Conservation (phyloP, 2,329 filamentous ascomycete genomes). For the Talaromyces sp. region DNA sequence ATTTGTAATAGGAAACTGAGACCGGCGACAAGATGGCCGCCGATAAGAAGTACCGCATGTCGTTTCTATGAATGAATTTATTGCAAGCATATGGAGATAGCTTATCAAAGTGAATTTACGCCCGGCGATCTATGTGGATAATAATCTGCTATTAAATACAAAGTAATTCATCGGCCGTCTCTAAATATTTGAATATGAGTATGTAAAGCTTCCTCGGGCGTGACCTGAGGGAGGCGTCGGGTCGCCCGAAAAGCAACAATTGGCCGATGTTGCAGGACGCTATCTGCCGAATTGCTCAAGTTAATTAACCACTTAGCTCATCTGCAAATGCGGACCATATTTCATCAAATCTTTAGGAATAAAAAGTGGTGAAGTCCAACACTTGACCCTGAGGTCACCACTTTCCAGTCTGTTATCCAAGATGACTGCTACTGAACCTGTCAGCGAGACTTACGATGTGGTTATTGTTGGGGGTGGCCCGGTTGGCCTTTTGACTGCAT, state of each 20-base stretch:
- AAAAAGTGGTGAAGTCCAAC: not conserved
- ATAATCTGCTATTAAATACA: not conserved
- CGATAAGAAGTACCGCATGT: not conserved
- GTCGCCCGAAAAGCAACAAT: not conserved
- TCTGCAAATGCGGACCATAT: not conserved
- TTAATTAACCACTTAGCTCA: not conserved
- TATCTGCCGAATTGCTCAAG: not conserved
- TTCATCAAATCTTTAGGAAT: not conserved
- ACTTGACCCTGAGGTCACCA: not conserved
- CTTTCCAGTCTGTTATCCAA: not conserved
- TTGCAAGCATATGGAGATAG: not conserved
- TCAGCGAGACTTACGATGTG: conserved; percentile 25
- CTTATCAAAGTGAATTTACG: not conserved
- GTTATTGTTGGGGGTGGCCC: conserved; percentile 48
- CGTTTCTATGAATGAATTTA: not conserved
- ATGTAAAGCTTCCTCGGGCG: not conserved
- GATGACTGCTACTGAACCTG: not conserved
- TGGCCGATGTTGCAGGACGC: not conserved
- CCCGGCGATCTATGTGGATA: not conserved
- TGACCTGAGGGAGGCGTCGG: not conserved
- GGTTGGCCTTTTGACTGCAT: conserved; percentile 41
- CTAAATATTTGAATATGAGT: not conserved
- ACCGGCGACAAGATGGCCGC: not conserved
- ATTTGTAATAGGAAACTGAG: not conserved
- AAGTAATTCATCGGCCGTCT: not conserved